Evolutionary conservation across 805 yeast species (phyloP), one percentile per base, ranked within the genome.

Genomic region (Ogataea zsoltii): DNA sequence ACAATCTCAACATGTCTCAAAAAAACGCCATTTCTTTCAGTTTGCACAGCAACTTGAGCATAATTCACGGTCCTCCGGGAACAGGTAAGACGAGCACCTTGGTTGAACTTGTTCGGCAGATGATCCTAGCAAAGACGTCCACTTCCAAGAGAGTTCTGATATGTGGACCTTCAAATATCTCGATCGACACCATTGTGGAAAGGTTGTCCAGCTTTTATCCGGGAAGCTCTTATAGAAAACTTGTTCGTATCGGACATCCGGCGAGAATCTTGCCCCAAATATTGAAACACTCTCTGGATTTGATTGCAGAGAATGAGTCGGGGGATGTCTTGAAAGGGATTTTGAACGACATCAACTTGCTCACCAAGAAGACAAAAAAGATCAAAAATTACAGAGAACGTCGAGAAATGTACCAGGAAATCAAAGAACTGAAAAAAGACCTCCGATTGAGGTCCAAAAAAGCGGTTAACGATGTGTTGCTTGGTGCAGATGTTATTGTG

Each of bases 221-320:
- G 1, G 53, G 46, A 9, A 71, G 75, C 11, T 64, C 71, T 33
- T 59, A 78, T 45, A 34, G 56, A 7, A 56, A 58, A 40, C 65
- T 94, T n/a, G 70, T 92, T 10, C 74, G 99, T 57, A 76, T 92
- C 30, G 99, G 98, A 0, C 97, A 94, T 63, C 98, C 98, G 0
- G 96, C 97, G 1, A 76, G 97, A 45, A 70, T 92, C 12, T 62
- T 89, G 14, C 76, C 77, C 0, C 57, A 74, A 0, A 84, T 82
- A 44, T 64, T 83, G 28, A 71, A 76, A 17, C 96, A 89, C 61
- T 88, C 96, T 0, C 65, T 91, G 18, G 97, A 91, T 54, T 68
- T 86, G 15, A 69, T 88, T 1, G 76, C 88, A 7, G 82, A 80
- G 50, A 70, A 69, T 17, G 74, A 79, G 21, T 73, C 77, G 4